Evolutionary conservation across 2,329 filamentous ascomycete genomes (phyloP).

Genomic region (Botrytis galanthina): DNA sequence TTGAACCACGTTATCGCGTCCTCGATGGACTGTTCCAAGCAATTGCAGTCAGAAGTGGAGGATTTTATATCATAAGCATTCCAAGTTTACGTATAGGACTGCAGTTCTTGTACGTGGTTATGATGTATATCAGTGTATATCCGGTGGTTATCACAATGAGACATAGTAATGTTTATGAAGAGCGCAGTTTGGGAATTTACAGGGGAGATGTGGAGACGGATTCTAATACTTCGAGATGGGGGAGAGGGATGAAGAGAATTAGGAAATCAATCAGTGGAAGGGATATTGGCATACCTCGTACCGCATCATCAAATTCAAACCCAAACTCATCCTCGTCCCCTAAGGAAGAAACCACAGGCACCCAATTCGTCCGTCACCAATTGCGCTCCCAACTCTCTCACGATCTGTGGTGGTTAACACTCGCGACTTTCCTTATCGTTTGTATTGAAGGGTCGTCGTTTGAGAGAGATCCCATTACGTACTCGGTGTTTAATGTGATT

Average conservation of each 20-base stretch:
- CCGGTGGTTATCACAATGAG: slow-evolving; percentile 63
- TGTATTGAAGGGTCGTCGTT: slow-evolving; percentile 59
- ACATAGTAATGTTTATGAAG: slow-evolving; percentile 70
- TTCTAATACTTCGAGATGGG: slow-evolving; percentile 15
- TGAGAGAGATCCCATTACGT: slow-evolving; percentile 49
- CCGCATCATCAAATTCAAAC: background rate
- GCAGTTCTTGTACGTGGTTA: slow-evolving; percentile 56
- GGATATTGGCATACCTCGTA: slow-evolving; percentile 9
- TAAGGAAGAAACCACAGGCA: background rate
- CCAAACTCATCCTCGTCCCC: background rate
- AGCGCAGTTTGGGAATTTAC: slow-evolving; percentile 63
- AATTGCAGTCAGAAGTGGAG: slow-evolving; percentile 61
- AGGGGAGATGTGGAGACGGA: slow-evolving; percentile 25
- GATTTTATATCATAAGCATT: slow-evolving; percentile 49
- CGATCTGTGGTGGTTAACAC: slow-evolving; percentile 64
- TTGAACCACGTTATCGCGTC: slow-evolving; percentile 53
- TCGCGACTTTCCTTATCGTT: slow-evolving; percentile 58
- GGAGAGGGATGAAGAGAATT: background rate
- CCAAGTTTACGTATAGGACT: slow-evolving; percentile 5
- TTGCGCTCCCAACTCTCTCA: slow-evolving; percentile 64
- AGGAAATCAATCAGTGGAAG: background rate
- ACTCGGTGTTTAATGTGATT: slow-evolving; percentile 58
- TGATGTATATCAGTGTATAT: slow-evolving; percentile 66
- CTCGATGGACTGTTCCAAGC: slow-evolving; percentile 66
- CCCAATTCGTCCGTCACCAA: slow-evolving; percentile 42